Base-by-base conservation (phyloP, 192 early-diverging fungal species). In the Entomortierella chlamydospora region DNA sequence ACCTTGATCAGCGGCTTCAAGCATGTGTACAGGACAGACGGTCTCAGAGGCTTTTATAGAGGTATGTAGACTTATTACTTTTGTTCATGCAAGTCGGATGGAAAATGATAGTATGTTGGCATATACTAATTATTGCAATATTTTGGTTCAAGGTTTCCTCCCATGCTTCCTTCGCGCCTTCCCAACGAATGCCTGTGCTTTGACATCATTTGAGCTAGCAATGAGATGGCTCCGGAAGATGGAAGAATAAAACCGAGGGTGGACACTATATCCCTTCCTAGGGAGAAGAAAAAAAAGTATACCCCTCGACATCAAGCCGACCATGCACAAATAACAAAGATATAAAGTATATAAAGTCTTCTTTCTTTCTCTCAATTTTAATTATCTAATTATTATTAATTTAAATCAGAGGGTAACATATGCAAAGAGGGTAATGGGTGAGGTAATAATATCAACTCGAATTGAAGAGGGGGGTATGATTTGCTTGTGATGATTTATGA, bases 101-200 rank as follows among this genome's bases (percentile, higher is more conserved):
- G 34, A 37, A 10, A 37, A 37, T 37, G 34, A 10, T 37, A 7
- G 34, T 29, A 18, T 33, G 22, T 18, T 25, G 20, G 25, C 57
- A 26, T 2, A 23, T 12, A 20, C 34, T 20, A 33, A 6, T 4
- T 60, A 1, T 28, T 45, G 23, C 28, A 39, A 7, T 56, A 26
- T 37, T 70, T 26, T 49, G n/a, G n/a, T 61, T 63, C 58, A 64
- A 86, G 87, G 97, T 26, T 97, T 97, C 74, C 57, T 92, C 15
- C 96, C 95, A 15, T 94, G 93, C 15, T 93, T 99, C 55, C 86
- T 99, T 33, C 88, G 97, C 31, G 90, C 93, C 3, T 99, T 99
- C 82, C 97, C 97, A 2, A 97, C 96, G 0, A 99, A 99, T 68
- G 96, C 95, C 39, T 92, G 93, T 26, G 96, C 95, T n/a, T 93